Evolutionary conservation across 2,329 filamentous ascomycete genomes (phyloP).

Genomic region (Ramularia collo-cygni): DNA sequence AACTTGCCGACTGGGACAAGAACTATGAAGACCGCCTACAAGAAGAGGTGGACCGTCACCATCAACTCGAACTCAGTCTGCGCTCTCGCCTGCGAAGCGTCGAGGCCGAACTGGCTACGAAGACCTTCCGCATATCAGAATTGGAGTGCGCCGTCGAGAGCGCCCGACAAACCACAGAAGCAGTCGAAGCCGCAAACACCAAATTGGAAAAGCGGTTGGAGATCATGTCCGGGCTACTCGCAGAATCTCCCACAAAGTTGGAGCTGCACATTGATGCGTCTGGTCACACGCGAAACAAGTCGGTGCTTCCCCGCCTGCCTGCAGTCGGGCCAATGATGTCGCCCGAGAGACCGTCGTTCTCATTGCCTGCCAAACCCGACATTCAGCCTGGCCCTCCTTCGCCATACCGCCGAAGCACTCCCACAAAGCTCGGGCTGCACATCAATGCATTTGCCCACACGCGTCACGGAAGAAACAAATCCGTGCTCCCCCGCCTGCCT

Average conservation of each 20-base stretch:
- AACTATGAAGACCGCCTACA: slow-evolving; percentile 32
- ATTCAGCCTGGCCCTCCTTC: no score
- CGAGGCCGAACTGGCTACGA: slow-evolving; percentile 26
- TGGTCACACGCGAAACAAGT: slow-evolving; percentile 27
- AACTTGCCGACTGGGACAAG: slow-evolving; percentile 33
- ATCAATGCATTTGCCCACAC: slow-evolving; percentile 19
- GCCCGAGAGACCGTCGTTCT: slow-evolving; percentile 19
- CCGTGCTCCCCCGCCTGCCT: slow-evolving; percentile 28
- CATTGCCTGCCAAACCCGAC: slow-evolving; percentile 11
- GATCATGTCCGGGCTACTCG: slow-evolving; percentile 32
- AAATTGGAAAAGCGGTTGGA: slow-evolving; percentile 34
- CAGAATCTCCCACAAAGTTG: slow-evolving; percentile 31
- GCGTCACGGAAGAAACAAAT: slow-evolving; percentile 30
- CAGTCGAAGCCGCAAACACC: slow-evolving; percentile 31
- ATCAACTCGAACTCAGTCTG: slow-evolving; percentile 25
- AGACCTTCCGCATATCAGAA: slow-evolving; percentile 27
- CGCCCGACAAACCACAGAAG: slow-evolving; percentile 16
- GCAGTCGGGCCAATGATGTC: slow-evolving; percentile 26
- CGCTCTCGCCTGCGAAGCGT: slow-evolving; percentile 23
- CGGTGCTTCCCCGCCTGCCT: slow-evolving; percentile 28
- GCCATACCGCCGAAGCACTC: no score
- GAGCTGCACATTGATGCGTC: slow-evolving; percentile 26
- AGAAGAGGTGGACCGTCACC: slow-evolving; percentile 27
- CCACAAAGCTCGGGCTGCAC: no score
- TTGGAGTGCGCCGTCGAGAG: slow-evolving; percentile 28